phyloP scores from a whole-genome alignment of 441 rosid genomes.

The Hura crepitans region DNA sequence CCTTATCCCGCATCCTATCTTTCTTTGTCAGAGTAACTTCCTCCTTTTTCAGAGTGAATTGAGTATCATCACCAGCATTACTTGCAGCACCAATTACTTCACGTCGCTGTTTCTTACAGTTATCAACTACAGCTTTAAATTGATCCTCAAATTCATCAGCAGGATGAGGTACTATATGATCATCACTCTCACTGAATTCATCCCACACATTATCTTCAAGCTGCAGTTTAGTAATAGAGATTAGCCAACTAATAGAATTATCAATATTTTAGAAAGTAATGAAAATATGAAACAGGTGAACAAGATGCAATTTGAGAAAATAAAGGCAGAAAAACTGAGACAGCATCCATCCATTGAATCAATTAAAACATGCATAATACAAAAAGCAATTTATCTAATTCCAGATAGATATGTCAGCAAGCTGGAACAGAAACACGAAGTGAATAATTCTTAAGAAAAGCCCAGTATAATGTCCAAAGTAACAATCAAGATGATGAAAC shows the following conservation, averaged over 20 bases:
- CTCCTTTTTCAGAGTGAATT: slow-evolving; percentile 31
- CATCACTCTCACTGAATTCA: slow-evolving; percentile 51
- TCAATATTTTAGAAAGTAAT: background rate
- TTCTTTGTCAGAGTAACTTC: slow-evolving; percentile 32
- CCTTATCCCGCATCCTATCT: slow-evolving; percentile 55
- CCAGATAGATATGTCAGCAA: background rate
- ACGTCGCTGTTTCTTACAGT: slow-evolving; percentile 43
- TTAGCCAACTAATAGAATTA: slow-evolving; percentile 17
- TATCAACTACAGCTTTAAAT: slow-evolving; percentile 33
- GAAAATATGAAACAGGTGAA: background rate
- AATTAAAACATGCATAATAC: too few relatives aligned
- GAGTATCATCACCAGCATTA: slow-evolving; percentile 33
- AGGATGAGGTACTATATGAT: slow-evolving; percentile 72
- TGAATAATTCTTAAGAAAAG: background rate
- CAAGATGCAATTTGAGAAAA: background rate
- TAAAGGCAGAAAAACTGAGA: background rate
- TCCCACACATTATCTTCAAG: slow-evolving; percentile 52
- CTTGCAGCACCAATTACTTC: slow-evolving; percentile 37
- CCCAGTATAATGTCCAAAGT: background rate
- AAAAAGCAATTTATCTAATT: slow-evolving; percentile 1
- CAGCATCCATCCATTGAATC: background rate
- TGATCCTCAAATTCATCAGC: slow-evolving; percentile 33
- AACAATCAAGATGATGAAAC: background rate
- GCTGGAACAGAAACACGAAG: background rate
- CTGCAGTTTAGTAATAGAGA: slow-evolving; percentile 38